Evolutionary conservation across 2,329 filamentous ascomycete genomes (phyloP).

Genomic region (Ophiostoma sp.): DNA sequence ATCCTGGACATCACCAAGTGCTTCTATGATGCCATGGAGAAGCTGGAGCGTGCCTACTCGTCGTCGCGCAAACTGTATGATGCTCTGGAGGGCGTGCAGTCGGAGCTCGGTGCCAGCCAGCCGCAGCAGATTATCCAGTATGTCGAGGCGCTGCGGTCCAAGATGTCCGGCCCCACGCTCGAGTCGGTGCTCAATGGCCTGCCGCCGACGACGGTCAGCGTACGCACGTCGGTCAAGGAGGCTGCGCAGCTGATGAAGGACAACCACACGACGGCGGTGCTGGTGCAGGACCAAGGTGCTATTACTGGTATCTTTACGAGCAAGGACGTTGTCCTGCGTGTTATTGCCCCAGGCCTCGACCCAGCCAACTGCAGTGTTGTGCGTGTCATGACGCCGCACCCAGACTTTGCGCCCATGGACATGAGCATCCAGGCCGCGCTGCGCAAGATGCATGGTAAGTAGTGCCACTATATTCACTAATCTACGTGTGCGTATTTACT

Average conservation of each 20-base stretch:
- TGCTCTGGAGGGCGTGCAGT: constrained; percentile 95
- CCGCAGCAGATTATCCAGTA: constrained; percentile 99
- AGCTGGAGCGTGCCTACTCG: constrained; percentile 93
- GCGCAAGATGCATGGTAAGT: constrained; percentile 95
- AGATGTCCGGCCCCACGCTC: constrained; percentile 97
- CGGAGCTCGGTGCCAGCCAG: constrained; percentile 91
- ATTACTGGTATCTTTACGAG: constrained; percentile 99
- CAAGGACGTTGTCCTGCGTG: constrained; percentile 96
- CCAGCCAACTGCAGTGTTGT: constrained; percentile 95
- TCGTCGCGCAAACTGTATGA: constrained; percentile 98
- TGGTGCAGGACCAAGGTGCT: constrained; percentile 94
- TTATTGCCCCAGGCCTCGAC: constrained; percentile 94
- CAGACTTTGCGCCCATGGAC: constrained; percentile 96
- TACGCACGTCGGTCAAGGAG: constrained; percentile 93
- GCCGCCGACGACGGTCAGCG: constrained; percentile 91
- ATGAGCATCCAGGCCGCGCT: constrained; percentile 99
- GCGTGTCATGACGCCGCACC: constrained; percentile 97
- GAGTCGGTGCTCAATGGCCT: constrained; percentile 91
- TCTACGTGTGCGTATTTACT: not conserved
- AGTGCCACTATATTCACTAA: not conserved
- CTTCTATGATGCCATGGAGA: constrained; percentile 99
- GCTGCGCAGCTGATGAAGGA: constrained; percentile 97
- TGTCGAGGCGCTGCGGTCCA: constrained; percentile 88
- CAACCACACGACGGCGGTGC: constrained; percentile 93
- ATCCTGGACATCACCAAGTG: constrained; percentile 99